Conservation (phyloP, 805 yeast genomes). For the Pichia californica region DNA sequence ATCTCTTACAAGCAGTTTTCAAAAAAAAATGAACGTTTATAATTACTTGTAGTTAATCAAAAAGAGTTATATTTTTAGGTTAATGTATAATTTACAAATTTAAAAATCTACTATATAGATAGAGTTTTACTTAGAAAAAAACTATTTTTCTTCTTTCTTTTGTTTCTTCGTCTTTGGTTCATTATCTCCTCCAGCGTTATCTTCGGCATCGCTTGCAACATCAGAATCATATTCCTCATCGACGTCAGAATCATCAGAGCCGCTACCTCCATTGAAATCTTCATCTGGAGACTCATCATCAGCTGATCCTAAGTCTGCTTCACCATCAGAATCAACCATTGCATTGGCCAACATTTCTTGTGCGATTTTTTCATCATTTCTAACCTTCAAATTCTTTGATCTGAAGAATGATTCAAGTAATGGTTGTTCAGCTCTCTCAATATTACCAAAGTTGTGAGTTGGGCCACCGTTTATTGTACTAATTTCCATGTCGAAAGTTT, state of each 20-base stretch:
- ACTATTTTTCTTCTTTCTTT: conserved; percentile 6
- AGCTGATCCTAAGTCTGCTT: conserved; percentile 65
- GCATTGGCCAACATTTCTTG: conserved; percentile 76
- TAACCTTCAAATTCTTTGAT: conserved; percentile 71
- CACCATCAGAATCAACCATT: conserved; percentile 51
- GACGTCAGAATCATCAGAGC: conserved; percentile 1
- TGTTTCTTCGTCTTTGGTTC: conserved; percentile 16
- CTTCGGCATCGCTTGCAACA: conserved; percentile 29
- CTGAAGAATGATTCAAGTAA: conserved; percentile 68
- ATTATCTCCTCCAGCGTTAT: conserved; percentile 22
- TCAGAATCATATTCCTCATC: conserved; percentile 52
- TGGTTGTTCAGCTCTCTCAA: conserved; percentile 84
- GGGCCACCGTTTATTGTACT: conserved; percentile 57
- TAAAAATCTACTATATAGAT: not conserved
- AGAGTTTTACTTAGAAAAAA: too few species aligned
- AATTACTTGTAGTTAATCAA: too few species aligned
- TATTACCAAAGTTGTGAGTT: conserved; percentile 80
- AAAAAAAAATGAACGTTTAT: too few species aligned
- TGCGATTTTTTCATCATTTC: conserved; percentile 85
- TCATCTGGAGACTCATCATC: conserved; percentile 82
- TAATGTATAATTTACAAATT: conserved; percentile 1
- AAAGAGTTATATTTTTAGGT: too few species aligned
- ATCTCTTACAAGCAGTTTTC: too few species aligned
- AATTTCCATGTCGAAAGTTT: conserved; percentile 90
- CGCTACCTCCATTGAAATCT: conserved; percentile 57